Percentiles rank a stretch among this genome's conserved stretches.
Conservation (phyloP, 2,329 filamentous ascomycete genomes). For the Helminthosporium solani region DNA sequence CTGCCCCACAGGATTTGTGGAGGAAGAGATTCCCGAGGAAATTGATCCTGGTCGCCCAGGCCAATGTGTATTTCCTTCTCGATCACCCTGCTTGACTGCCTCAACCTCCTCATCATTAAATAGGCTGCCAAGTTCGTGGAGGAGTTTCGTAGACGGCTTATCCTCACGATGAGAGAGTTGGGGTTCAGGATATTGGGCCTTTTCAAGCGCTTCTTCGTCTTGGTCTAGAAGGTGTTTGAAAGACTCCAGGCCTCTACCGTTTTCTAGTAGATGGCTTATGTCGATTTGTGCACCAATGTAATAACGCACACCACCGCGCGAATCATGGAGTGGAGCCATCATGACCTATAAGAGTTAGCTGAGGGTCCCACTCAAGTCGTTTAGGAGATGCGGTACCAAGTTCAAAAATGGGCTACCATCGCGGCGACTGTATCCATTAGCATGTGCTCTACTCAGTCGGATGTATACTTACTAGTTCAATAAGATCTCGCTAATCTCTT, state of each 20-base stretch:
- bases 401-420: slow-evolving; percentile 74
- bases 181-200: slow-evolving; percentile 1
- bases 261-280: slow-evolving; percentile 65
- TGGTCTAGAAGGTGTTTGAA: slow-evolving; percentile 51
- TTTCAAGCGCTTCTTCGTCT: slow-evolving; percentile 16
- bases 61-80: slow-evolving; percentile 43
- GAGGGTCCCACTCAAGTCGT: neutral
- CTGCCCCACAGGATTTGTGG: slow-evolving; percentile 26
- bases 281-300: slow-evolving; percentile 72
- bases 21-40: neutral
- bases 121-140: slow-evolving; percentile 29
- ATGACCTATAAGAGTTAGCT: slow-evolving; percentile 43
- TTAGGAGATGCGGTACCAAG: slow-evolving; percentile 47
- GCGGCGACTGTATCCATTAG: slow-evolving; percentile 49
- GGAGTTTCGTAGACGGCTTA: slow-evolving; percentile 20
- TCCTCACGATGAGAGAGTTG: slow-evolving; percentile 1
- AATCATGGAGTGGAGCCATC: slow-evolving; percentile 67
- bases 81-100: slow-evolving; percentile 63
- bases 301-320: slow-evolving; percentile 63
- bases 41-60: neutral
- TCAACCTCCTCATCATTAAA: slow-evolving; percentile 41
- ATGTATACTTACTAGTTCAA: slow-evolving; percentile 62
- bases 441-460: neutral
- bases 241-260: slow-evolving; percentile 63
- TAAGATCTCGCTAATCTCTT: slow-evolving; percentile 70